phyloP scores from a whole-genome alignment of 164 flowering plant genomes.

The Umbilicus rupestris region DNA sequence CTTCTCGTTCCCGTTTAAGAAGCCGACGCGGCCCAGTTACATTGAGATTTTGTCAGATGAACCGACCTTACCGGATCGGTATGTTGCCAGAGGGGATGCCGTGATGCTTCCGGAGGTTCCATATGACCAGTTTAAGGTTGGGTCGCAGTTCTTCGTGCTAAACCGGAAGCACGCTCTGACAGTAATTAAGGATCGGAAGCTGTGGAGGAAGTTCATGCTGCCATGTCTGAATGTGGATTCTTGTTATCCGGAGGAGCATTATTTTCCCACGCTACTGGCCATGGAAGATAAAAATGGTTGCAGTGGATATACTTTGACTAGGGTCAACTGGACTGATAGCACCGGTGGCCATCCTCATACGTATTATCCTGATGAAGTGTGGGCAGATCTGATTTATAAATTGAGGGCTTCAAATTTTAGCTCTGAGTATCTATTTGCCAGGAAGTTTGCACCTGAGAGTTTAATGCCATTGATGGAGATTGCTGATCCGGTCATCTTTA shows the following conservation, averaged over 20 bases:
- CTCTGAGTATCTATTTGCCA: slow-evolving; percentile 54
- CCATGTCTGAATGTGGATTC: slow-evolving; percentile 53
- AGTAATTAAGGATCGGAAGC: slow-evolving; percentile 48
- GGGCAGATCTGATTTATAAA: slow-evolving; percentile 36
- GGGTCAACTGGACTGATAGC: slow-evolving; percentile 85
- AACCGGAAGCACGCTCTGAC: slow-evolving; percentile 47
- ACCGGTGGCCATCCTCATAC: slow-evolving; percentile 71
- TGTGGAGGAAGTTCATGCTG: slow-evolving; percentile 71
- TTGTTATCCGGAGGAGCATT: slow-evolving; percentile 95
- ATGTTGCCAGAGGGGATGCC: slow-evolving; percentile 37
- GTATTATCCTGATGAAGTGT: slow-evolving; percentile 45
- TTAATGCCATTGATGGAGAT: slow-evolving; percentile 52
- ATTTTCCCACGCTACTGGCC: slow-evolving; percentile 72
- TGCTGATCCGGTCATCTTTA: slow-evolving; percentile 48
- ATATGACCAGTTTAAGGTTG: slow-evolving; percentile 57
- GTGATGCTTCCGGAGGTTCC: slow-evolving; percentile 80
- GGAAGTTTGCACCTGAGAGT: slow-evolving; percentile 77
- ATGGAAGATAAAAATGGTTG: slow-evolving; percentile 70
- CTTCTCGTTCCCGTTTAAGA: not conserved
- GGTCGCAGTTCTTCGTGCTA: slow-evolving; percentile 77
- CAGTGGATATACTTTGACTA: slow-evolving; percentile 48
- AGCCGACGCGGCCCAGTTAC: slow-evolving; percentile 26
- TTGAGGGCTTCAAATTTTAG: slow-evolving; percentile 56
- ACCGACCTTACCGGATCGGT: slow-evolving; percentile 28
- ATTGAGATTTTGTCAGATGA: slow-evolving; percentile 56